Conservation (phyloP, 169 alveolate genomes). For the Plasmodium billcollinsi region DNA sequence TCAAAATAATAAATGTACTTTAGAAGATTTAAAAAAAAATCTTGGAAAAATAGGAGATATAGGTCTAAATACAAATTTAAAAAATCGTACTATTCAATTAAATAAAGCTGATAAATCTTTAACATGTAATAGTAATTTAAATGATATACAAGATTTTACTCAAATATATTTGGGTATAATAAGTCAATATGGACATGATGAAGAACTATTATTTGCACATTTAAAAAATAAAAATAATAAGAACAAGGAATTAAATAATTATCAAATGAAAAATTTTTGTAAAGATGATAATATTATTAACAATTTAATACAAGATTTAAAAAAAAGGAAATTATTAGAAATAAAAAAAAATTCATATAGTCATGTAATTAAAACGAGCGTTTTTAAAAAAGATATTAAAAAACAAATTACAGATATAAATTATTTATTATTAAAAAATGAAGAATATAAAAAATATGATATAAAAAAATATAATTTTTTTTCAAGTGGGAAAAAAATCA, state of each 20-base stretch:
- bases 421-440: constrained; percentile 26
- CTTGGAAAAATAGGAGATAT: constrained; percentile 41
- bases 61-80: constrained; percentile 40
- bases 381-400: constrained; percentile 31
- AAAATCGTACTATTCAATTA: constrained; percentile 17
- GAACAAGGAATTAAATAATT: no score
- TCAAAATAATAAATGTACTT: constrained; percentile 30
- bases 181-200: constrained; percentile 26
- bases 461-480: constrained; percentile 89
- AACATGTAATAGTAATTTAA: constrained; percentile 17
- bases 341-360: constrained; percentile 35
- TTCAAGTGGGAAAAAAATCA: constrained; percentile 88
- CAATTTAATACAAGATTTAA: not conserved
- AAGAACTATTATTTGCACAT: constrained; percentile 6
- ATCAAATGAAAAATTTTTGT: no score
- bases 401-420: constrained; percentile 43
- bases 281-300: not conserved
- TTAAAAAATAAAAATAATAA: not conserved
- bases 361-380: constrained; percentile 27
- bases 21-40: not conserved
- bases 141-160: constrained; percentile 70
- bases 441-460: constrained; percentile 71
- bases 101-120: constrained; percentile 51
- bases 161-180: constrained; percentile 3
- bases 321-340: constrained; percentile 45